These are phyloP conservation scores for Lagenaria siceraria DNA, from an alignment of 306 rosid genomes.

Conservation along the genomic window DNA sequence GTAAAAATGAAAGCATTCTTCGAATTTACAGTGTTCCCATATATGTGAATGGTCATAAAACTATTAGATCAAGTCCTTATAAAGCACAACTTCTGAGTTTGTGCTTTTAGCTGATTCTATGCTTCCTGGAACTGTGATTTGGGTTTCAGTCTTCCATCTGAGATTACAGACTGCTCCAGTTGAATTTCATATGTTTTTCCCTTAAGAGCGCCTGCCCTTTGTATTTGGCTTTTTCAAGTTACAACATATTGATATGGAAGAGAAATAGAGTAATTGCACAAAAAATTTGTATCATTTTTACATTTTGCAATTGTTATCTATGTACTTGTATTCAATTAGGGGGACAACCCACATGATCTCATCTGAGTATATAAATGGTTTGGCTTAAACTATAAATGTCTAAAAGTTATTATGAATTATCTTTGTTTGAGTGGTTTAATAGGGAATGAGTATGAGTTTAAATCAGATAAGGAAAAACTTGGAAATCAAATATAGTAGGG, in stretches of 20 bases:
- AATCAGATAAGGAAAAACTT: no score
- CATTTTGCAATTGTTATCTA: not conserved
- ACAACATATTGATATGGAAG: not conserved
- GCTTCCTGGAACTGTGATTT: not conserved
- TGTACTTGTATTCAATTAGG: not conserved
- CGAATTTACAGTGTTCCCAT: not conserved
- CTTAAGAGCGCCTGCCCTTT: not conserved
- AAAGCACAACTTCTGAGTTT: not conserved
- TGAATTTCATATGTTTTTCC: not conserved
- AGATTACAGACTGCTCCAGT: not conserved
- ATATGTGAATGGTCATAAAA: not conserved
- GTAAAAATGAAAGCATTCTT: not conserved
- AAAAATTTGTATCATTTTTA: not conserved
- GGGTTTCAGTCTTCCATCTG: not conserved
- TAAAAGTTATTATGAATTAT: not conserved
- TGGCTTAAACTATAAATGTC: not conserved
- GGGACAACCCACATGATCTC: not conserved
- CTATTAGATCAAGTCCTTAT: not conserved
- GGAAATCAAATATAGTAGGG: no score
- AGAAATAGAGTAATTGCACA: not conserved
- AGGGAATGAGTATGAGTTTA: no score
- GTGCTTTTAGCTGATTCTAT: not conserved
- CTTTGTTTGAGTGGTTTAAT: not conserved
- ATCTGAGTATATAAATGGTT: not conserved
- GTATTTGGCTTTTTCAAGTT: not conserved